Evolutionary conservation across 2,329 filamentous ascomycete species (phyloP).

Genomic region (Trichoderma simmonsii): DNA sequence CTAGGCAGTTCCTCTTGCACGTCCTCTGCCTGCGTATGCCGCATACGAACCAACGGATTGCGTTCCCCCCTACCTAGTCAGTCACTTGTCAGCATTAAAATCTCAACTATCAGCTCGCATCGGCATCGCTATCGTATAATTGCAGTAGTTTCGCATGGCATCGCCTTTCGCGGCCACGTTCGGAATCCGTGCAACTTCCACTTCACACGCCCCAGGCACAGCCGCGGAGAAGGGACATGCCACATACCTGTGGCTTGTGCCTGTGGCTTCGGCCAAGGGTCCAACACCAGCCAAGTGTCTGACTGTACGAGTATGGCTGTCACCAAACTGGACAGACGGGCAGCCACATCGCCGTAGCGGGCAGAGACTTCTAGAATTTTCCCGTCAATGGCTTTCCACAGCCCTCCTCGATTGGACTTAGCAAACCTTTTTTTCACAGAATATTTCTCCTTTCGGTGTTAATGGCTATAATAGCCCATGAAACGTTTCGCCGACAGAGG

Average conservation of each 20-base stretch:
- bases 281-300: background rate
- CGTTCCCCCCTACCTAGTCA: background rate
- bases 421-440: background rate
- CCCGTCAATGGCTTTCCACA: background rate
- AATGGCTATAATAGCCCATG: background rate
- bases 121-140: background rate
- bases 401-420: background rate
- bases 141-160: background rate
- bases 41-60: background rate
- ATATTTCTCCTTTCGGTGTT: background rate
- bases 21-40: background rate
- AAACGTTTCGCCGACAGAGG: background rate
- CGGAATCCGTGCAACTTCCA: background rate
- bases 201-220: background rate
- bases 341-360: background rate
- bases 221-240: background rate
- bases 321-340: background rate
- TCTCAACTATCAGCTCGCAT: background rate
- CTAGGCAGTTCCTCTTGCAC: background rate
- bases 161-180: background rate
- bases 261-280: background rate
- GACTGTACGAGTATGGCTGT: background rate
- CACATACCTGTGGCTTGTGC: background rate
- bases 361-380: conserved; percentile 10
- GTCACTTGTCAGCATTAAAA: background rate